A percentile compares a stretch with the other conserved stretches of the same genome.
phyloP scores from a whole-genome alignment of 495 filamentous ascomycete species.

The Aspergillus taichungensis region DNA sequence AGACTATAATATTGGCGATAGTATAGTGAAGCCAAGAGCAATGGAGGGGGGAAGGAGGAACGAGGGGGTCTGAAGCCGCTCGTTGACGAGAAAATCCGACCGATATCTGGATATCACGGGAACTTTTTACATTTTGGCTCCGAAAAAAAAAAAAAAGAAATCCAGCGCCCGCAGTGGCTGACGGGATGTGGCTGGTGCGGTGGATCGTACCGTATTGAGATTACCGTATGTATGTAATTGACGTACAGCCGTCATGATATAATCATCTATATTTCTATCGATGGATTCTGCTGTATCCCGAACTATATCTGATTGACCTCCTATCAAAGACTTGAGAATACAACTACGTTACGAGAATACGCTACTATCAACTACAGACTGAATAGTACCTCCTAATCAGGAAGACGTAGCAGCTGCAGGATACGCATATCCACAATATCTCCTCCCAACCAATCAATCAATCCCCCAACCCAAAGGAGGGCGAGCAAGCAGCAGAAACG shows the following conservation, averaged over 20 bases:
- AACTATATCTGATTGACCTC: too few relatives aligned
- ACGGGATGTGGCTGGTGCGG: slow-evolving; percentile 2
- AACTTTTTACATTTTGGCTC: slow-evolving; percentile 10
- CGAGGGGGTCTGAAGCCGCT: slow-evolving; percentile 13
- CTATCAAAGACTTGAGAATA: too few relatives aligned
- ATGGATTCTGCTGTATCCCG: too few relatives aligned
- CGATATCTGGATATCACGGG: slow-evolving; percentile 8
- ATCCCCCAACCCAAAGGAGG: too few relatives aligned
- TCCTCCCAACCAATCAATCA: too few relatives aligned
- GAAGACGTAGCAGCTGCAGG: too few relatives aligned
- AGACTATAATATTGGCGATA: neutral
- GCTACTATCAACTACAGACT: too few relatives aligned
- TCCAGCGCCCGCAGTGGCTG: neutral
- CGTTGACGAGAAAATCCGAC: slow-evolving; percentile 16
- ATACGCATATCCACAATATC: too few relatives aligned
- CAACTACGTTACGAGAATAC: too few relatives aligned
- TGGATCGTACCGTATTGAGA: slow-evolving; percentile 1
- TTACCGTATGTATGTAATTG: slow-evolving; percentile 1
- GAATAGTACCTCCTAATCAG: neutral
- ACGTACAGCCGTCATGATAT: neutral
- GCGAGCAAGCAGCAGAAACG: neutral
- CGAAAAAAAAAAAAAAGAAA: slow-evolving; percentile 3
- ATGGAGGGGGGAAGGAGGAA: slow-evolving; percentile 1
- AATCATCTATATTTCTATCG: too few relatives aligned
- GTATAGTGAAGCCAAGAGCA: neutral